Evolutionary conservation across 371 early-diverging fungal genomes (phyloP), one percentile per base, ranked within the genome.

Genomic region (Furculomyces boomerangus): DNA sequence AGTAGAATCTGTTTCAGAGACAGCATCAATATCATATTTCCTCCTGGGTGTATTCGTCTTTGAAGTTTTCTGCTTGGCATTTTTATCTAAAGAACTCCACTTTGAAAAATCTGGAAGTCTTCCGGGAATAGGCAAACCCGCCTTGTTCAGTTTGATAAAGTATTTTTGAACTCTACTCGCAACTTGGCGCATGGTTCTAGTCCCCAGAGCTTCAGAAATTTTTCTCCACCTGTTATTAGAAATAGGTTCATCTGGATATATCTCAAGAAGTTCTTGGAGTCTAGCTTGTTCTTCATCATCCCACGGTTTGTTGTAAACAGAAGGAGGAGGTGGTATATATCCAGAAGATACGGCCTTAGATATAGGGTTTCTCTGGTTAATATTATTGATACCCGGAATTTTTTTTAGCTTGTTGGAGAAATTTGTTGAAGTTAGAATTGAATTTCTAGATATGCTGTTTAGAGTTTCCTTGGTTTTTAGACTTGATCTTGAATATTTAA

Each of bases 151-250:
- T 53, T 68, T 68, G 55, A 68, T 67, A 61, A 68, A 68, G 56
- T 68, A 68, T 44, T 68, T 68, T 56, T 68, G 68, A n/a, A 68
- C 68, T n/a, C 67, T 66, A 29, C 68, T 68, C 18, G 68, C 67
- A 10, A 68, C 68, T 29, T 68, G 68, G 3, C 68, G 54, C 66
- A 68, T 63, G 10, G 61, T 68, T 35, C 68, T 65, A 1, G 68
- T 68, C 29, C 68, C 68, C 37, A 68, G 37, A 16, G 66, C 68
- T 27, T 56, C 55, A n/a, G 60, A 57, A 27, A 68, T 68, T 47
- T 67, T 68, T 43, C 68, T 58, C 68, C 68, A 68, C 7, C 68
- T 54, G 43, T 56, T 50, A 53, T 68, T 68, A 7, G 68, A 64
- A 16, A 68, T 59, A 25, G 62, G 61, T 18, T 68, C 68, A 25